Conservation (phyloP, 768 basidiomycete species). For the Suillus brevipes region DNA sequence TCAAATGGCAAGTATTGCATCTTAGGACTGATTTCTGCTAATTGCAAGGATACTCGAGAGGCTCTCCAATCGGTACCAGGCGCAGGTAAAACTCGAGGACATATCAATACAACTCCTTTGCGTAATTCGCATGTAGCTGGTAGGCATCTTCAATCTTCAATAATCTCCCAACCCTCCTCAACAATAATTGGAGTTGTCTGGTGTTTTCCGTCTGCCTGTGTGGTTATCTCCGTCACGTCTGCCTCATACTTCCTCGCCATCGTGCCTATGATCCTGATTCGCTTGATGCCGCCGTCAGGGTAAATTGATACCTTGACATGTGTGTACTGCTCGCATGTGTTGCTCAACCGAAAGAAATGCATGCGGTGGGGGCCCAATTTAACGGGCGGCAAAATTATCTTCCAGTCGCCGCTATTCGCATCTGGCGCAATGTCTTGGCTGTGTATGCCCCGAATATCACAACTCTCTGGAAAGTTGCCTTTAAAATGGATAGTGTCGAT, state of each 20-base stretch:
- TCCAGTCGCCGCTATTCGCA: constrained; percentile 56
- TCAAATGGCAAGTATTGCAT: constrained; percentile 64
- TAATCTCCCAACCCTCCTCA: constrained; percentile 5
- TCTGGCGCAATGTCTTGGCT: constrained; percentile 39
- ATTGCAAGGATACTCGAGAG: constrained; percentile 43
- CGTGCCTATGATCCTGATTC: constrained; percentile 74
- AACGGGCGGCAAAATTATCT: constrained; percentile 66
- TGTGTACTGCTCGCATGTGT: constrained; percentile 58
- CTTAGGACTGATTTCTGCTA: not conserved
- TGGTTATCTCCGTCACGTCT: not conserved
- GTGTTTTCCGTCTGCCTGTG: not conserved
- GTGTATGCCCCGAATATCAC: constrained; percentile 67
- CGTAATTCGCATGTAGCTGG: not conserved
- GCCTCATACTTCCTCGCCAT: not conserved
- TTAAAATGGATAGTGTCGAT: constrained; percentile 96
- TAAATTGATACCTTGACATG: constrained; percentile 88
- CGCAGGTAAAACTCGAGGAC: constrained; percentile 79
- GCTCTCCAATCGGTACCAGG: constrained; percentile 62
- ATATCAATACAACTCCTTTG: constrained; percentile 9
- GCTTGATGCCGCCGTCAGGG: constrained; percentile 95
- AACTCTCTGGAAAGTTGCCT: constrained; percentile 92
- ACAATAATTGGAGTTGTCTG: not conserved
- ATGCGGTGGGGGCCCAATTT: constrained; percentile 87
- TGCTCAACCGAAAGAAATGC: constrained; percentile 83
- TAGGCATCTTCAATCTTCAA: not conserved